Evolutionary conservation across 176 grass and related monocot species (phyloP).

Genomic region (Calamus simplicifolius): DNA sequence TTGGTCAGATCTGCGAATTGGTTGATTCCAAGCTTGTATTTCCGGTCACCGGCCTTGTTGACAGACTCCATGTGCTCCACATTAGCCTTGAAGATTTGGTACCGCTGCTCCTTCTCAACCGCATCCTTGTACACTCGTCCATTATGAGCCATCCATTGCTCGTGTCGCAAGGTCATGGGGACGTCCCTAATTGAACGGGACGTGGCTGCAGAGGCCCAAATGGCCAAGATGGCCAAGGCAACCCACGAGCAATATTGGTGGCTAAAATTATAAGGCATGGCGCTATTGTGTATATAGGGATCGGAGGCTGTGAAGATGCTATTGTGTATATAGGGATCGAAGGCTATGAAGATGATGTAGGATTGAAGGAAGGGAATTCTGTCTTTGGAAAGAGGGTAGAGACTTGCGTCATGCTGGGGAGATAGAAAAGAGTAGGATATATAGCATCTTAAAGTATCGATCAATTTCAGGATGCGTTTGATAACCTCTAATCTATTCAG

Average conservation of each 20-base stretch:
- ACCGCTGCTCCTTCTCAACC: conserved; percentile 20
- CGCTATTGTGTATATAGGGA: too few relatives aligned
- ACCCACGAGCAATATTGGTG: background rate
- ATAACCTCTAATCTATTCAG: too few relatives aligned
- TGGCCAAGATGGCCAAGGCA: background rate
- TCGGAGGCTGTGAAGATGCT: too few relatives aligned
- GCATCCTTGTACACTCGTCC: conserved; percentile 33
- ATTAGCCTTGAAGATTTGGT: conserved; percentile 33
- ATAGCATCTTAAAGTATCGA: too few relatives aligned
- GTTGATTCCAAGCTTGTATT: conserved; percentile 35
- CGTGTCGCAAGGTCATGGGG: conserved; percentile 14
- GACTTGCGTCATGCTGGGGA: too few relatives aligned
- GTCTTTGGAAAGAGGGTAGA: too few relatives aligned
- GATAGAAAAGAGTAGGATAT: too few relatives aligned
- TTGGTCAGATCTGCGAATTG: conserved; percentile 39
- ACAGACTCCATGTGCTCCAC: conserved; percentile 26
- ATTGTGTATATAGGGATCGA: too few relatives aligned
- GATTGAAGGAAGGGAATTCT: too few relatives aligned
- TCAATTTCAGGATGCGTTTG: too few relatives aligned
- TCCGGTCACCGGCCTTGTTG: conserved; percentile 24
- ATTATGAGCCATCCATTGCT: conserved; percentile 37
- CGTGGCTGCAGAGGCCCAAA: background rate
- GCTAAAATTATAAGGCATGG: too few relatives aligned
- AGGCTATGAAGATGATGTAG: too few relatives aligned
- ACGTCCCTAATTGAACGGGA: background rate